Conservation (phyloP, 164 flowering plant genomes). For the Sextonia rubra region DNA sequence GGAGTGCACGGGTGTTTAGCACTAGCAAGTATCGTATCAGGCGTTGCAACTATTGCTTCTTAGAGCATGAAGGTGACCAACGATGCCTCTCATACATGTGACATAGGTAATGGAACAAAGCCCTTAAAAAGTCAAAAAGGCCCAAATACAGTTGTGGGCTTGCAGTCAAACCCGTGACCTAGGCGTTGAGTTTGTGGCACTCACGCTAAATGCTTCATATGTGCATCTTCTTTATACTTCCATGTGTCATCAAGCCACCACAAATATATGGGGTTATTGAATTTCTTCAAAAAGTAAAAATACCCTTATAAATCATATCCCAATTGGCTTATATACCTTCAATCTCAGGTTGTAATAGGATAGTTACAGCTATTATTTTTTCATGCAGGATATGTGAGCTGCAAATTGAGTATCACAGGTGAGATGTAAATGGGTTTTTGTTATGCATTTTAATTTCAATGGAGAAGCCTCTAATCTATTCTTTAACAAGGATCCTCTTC, state of each 20-base stretch:
- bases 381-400: no score
- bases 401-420: neutral
- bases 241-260: neutral
- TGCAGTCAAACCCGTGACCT: neutral
- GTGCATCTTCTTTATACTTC: neutral
- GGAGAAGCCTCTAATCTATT: neutral
- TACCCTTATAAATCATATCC: neutral
- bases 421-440: neutral
- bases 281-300: neutral
- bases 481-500: neutral
- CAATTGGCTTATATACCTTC: neutral
- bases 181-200: neutral
- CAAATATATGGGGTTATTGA: neutral
- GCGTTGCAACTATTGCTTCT: no score
- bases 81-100: neutral
- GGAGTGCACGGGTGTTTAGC: slow-evolving; percentile 1
- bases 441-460: neutral
- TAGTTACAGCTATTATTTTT: no score
- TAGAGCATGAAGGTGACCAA: neutral
- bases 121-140: neutral
- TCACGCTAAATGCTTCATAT: neutral
- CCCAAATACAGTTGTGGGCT: neutral
- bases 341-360: neutral
- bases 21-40: no score
- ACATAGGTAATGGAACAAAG: no score